Evolutionary conservation across 805 yeast genomes (phyloP), one percentile per base, ranked within the genome.

Genomic region (Metschnikowia santaceciliae): DNA sequence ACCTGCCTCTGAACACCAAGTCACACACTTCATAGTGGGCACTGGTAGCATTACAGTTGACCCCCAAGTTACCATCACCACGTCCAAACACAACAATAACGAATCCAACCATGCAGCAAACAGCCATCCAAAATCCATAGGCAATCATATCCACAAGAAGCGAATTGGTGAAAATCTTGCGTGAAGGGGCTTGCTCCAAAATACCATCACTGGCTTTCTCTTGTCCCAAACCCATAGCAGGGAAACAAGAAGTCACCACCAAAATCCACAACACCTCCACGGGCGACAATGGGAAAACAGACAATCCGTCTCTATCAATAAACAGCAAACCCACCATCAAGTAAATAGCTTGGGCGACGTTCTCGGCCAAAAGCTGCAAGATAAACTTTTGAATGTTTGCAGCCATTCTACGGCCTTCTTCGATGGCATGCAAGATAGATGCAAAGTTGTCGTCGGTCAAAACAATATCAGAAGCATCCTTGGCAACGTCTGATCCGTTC

Each of bases 231-330:
- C 60, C 63, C 59, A 61, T 61, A 36, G 65, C 64, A 1, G 60
- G 60, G 47, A 62, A 58, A 44, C 61, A 58, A 4, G 60, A 57
- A 1, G 61, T 58, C 26, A 58, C 54, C n/a, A 58, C 61, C 51
- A 58, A 52, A 37, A 58, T 55, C 61, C 61, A 58, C 54, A 58
- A 57, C 7, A 58, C 61, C 36, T 58, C 61, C 33, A 58, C 61
- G 74, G 75, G 62, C 47, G 89, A 79, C 51, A 87, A 74, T 45
- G 92, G 91, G 72, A 89, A 89, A 5, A 90, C 96, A 4, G 96
- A 88, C 50, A 73, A 75, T 2, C 80, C 83, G 36, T 78, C 70
- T 0, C 68, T 58, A 61, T 85, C 94, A 55, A 80, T 78, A 66
- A 87, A 87, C 2, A 82, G 89, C 48, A 86, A 76, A 42, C 92